phyloP scores from a whole-genome alignment of 768 basidiomycete genomes.

The Sporobolomyces pararoseus region DNA sequence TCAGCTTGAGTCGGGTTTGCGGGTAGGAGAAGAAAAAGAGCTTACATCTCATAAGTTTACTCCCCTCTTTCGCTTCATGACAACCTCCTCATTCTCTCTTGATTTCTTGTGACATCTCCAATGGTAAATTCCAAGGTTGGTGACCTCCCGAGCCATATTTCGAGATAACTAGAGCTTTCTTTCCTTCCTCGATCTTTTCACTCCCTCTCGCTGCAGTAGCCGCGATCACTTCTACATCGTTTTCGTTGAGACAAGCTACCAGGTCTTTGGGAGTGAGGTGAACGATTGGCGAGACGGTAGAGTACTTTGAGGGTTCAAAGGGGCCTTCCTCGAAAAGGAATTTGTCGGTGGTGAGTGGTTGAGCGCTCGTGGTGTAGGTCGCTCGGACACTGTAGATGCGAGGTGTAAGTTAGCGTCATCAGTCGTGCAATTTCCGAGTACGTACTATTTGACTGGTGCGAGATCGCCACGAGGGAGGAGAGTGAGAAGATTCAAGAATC shows the following conservation, averaged over 20 bases:
- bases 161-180: not conserved
- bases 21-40: not conserved
- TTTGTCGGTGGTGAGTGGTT: not conserved
- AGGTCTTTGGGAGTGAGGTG: not conserved
- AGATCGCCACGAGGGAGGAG: not conserved
- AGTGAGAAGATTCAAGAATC: not conserved
- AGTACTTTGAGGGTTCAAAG: not conserved
- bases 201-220: not conserved
- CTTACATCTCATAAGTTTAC: not conserved
- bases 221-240: not conserved
- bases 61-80: not conserved
- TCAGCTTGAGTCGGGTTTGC: no score
- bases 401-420: no score
- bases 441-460: not conserved
- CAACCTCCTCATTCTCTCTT: not conserved
- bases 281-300: not conserved
- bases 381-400: not conserved
- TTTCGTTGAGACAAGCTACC: not conserved
- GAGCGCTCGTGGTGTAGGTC: not conserved
- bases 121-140: not conserved
- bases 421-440: no score
- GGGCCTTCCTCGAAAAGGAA: not conserved
- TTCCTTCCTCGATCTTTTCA: not conserved
- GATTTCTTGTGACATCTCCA: not conserved
- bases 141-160: not conserved